Evolutionary conservation across 1,284 basidiomycete genomes (phyloP).

Genomic region (Ceratobasidium sp.): DNA sequence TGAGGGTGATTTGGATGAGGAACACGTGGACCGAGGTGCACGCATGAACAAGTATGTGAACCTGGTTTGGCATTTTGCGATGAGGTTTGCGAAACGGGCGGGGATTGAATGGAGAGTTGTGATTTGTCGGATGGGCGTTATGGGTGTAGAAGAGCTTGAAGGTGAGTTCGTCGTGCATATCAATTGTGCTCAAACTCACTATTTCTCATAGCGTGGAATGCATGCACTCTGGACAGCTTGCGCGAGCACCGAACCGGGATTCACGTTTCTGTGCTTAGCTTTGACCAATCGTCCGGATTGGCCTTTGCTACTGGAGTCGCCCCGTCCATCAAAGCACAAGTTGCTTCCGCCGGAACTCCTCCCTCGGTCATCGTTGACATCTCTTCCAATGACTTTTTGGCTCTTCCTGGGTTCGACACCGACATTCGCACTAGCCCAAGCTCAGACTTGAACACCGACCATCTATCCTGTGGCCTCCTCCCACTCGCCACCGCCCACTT

Average conservation of each 20-base stretch:
- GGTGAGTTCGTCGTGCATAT: constrained; percentile 62
- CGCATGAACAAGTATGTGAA: constrained; percentile 61
- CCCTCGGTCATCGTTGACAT: constrained; percentile 31
- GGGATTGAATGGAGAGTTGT: constrained; percentile 84
- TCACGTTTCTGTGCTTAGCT: constrained; percentile 70
- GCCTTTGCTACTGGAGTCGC: constrained; percentile 32
- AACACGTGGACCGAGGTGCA: constrained; percentile 53
- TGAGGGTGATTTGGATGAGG: constrained; percentile 61
- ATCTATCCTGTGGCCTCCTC: constrained; percentile 60
- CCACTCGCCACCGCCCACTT: constrained; percentile 70
- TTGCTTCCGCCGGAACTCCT: constrained; percentile 8
- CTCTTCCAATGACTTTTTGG: constrained; percentile 31
- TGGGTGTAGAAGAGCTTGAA: constrained; percentile 71
- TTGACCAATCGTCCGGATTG: constrained; percentile 57
- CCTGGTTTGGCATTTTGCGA: constrained; percentile 73
- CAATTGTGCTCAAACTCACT: constrained; percentile 42
- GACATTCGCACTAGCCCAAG: constrained; percentile 42
- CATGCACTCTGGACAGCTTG: constrained; percentile 62
- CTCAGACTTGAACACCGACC: constrained; percentile 52
- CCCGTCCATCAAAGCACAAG: constrained; percentile 51
- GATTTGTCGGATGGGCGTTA: constrained; percentile 73
- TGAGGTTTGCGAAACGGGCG: constrained; percentile 70
- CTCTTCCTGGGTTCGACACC: constrained; percentile 41
- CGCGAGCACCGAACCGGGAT: constrained; percentile 59
- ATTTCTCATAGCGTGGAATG: constrained; percentile 71